phyloP scores from a whole-genome alignment of 2,329 filamentous ascomycete species.

The Stenocarpella maydis region DNA sequence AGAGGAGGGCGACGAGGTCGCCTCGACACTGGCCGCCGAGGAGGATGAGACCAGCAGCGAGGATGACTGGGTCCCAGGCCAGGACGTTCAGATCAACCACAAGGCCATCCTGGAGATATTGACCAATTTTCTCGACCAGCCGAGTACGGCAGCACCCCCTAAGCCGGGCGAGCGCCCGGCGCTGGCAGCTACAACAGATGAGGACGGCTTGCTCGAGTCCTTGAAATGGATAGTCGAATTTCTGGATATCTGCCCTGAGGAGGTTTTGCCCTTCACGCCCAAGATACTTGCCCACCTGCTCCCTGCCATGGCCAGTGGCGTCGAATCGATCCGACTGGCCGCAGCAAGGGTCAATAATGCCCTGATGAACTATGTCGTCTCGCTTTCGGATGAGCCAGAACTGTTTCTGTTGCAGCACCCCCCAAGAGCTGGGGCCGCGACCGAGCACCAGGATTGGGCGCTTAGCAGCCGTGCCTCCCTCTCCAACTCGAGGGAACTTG shows the following conservation, averaged over 20 bases:
- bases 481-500: constrained; percentile 62
- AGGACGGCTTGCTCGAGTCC: constrained; percentile 90
- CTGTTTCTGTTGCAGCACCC: constrained; percentile 43
- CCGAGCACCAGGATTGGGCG: constrained; percentile 56
- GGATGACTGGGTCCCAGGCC: constrained; percentile 96
- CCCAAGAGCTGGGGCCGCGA: constrained; percentile 52
- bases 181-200: constrained; percentile 62
- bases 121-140: constrained; percentile 79
- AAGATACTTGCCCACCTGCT: constrained; percentile 90
- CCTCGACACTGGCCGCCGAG: constrained; percentile 64
- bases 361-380: constrained; percentile 93
- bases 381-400: constrained; percentile 77
- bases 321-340: constrained; percentile 87
- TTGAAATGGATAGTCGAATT: constrained; percentile 96
- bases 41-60: constrained; percentile 72
- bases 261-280: constrained; percentile 94
- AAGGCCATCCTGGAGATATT: constrained; percentile 91
- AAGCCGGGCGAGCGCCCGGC: constrained; percentile 27
- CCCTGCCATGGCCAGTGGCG: constrained; percentile 90
- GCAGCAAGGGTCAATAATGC: constrained; percentile 90
- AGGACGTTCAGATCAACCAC: constrained; percentile 95
- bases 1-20: constrained; percentile 69
- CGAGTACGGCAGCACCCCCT: constrained; percentile 14
- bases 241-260: constrained; percentile 95
- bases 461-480: constrained; percentile 60